Evolutionary conservation across 768 basidiomycete genomes (phyloP).

Genomic region (Tylopilus cervinicoccineus): DNA sequence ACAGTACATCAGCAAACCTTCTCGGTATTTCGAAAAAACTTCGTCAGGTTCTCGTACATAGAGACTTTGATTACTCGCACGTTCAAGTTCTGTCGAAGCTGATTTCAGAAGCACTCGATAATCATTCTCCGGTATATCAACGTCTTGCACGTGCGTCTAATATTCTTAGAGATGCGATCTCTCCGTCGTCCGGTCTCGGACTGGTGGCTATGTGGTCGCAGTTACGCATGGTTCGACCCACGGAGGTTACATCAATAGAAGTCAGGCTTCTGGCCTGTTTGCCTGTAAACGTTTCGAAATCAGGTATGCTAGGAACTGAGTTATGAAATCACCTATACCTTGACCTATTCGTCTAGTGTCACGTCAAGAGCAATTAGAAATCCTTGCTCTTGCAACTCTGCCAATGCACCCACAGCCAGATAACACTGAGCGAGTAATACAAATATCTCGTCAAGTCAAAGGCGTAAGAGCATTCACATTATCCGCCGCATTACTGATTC

Average conservation of each 20-base stretch:
- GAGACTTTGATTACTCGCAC: constrained; percentile 61
- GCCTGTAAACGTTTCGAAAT: neutral
- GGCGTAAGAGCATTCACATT: constrained; percentile 12
- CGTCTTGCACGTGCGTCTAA: constrained; percentile 31
- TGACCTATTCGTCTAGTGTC: constrained; percentile 12
- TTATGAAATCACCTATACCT: neutral
- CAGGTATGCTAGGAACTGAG: constrained; percentile 9
- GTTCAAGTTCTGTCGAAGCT: constrained; percentile 55
- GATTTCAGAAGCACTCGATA: constrained; percentile 43
- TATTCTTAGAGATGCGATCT: constrained; percentile 45
- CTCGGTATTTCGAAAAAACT: constrained; percentile 42
- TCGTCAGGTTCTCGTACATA: constrained; percentile 34
- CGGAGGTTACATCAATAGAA: constrained; percentile 16
- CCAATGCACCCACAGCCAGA: constrained; percentile 11
- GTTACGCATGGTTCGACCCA: constrained; percentile 28
- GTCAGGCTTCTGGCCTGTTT: constrained; percentile 15
- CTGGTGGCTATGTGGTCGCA: constrained; percentile 68
- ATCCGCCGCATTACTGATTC: constrained; percentile 1
- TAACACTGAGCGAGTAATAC: constrained; percentile 4
- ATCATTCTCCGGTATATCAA: constrained; percentile 32
- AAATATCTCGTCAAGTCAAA: constrained; percentile 21
- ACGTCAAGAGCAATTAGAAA: constrained; percentile 22
- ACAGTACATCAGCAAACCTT: constrained; percentile 34
- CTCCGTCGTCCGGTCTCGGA: constrained; percentile 67
- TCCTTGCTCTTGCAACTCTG: constrained; percentile 21